Evolutionary conservation across 1,284 basidiomycete genomes (phyloP), one percentile per base, ranked within the genome.

Genomic region (Fomitopsis betulina): DNA sequence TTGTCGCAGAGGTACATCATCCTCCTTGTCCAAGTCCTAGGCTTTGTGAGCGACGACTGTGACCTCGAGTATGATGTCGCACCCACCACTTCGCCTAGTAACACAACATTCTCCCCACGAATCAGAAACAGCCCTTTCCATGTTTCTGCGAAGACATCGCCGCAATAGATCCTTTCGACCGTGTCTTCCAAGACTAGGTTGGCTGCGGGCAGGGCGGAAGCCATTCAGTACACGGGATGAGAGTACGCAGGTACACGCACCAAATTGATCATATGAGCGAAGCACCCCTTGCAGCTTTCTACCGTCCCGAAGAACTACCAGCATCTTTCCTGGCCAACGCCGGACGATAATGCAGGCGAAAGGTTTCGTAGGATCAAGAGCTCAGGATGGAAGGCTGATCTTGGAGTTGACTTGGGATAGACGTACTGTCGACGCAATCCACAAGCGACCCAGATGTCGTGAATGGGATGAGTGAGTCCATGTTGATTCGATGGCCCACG

Each of bases 361-460:
- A 56, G 58, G 61, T n/a, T 51, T n/a, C 15, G 33, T 66, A 65
- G 66, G 64, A 73, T 71, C 62, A 69, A 71, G 72, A 71, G 79
- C 79, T 85, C 77, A 85, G 82, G 80, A 74, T 70, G 76, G 68
- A 62, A 65, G 66, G 69, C 45, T 72, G 76, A 73, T 68, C 72
- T 71, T 73, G 72, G 67, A 81, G 77, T 76, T 79, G 79, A 80
- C 78, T 78, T 73, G 71, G 74, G 77, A 78, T 73, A 82, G 78
- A 94, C 94, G 87, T 87, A 98, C 95, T 96, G 86, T 98, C 95
- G 78, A 98, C 96, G 75, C 93, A 94, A 82, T 97, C 95, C 74
- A 97, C 91, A 62, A 98, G 85, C 64, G 94, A 94, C 67, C 95
- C 95, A 53, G 94, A 96, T 21, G 95, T 98, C 63, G 95, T 98